Base-by-base conservation (phyloP, 371 early-diverging fungal genomes). In the Amoeboradix gromovi region DNA sequence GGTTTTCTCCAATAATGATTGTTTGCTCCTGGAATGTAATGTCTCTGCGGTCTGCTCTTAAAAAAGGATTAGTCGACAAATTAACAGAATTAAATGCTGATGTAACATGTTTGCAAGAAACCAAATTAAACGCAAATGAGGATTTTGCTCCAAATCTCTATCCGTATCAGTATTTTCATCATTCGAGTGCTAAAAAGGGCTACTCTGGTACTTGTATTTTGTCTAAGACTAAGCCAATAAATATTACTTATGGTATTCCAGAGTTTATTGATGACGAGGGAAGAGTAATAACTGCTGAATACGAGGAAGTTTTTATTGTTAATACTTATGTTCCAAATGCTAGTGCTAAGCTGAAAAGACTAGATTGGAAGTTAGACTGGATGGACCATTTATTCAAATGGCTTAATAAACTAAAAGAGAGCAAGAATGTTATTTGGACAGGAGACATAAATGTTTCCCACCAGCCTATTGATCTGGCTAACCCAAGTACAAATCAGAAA, bases 401-500 rank as follows among this genome's bases (percentile, higher is more conserved):
- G 71, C 74, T 92, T 66, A 71, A 80, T 5, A 76, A 78, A 1
- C 77, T 92, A 30, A 87, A 88, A 70, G 75, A 79, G 68, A 80
- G 78, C 68, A 87, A 88, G 75, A 81, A 85, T 0, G 82, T 90
- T 1, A 78, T 92, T 66, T 90, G 87, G 85, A 77, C 86, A 29
- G 67, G 27, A 68, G 92, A 92, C 76, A 74, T 92, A 31, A 92
- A 92, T 74, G 92, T 92, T 17, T 87, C 90, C 0, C 91, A 90
- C 73, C 79, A 83, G 68, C 81, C 80, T 31, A 78, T 85, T 27
- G 92, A 92, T 76, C 76, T 92, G 66, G 83, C 90, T 17, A 78
- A 83, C n/a, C 92, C 92, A 0, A 77, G 82, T 31, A 82, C 86
- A 2, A 91, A 91, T 74, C 69, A 74, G 67, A 83, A 83, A 69